phyloP scores from a whole-genome alignment of 345 rosid species.

The Gossypium ekmanianum region DNA sequence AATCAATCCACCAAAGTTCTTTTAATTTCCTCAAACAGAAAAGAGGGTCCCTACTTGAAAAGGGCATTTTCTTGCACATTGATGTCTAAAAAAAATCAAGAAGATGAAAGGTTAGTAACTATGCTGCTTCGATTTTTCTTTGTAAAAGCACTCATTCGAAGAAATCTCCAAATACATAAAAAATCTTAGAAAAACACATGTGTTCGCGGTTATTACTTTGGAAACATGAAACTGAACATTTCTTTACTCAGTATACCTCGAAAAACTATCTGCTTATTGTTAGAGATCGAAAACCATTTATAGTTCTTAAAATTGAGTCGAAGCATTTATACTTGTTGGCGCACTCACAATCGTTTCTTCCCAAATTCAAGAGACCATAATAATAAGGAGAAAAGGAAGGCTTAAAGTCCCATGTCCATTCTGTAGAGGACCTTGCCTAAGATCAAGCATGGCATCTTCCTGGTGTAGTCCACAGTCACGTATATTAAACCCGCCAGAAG shows the following conservation, averaged over 20 bases:
- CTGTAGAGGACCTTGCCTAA: neutral
- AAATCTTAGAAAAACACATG: too few relatives aligned
- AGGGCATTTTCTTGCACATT: neutral
- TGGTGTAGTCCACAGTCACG: neutral
- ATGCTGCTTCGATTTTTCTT: neutral
- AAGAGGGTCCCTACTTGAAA: neutral
- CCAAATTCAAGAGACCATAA: too few relatives aligned
- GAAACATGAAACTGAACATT: too few relatives aligned
- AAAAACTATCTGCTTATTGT: neutral
- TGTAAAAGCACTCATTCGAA: neutral
- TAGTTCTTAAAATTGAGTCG: neutral
- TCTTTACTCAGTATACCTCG: neutral
- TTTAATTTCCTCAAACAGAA: neutral
- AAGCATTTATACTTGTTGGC: neutral
- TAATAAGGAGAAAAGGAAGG: too few relatives aligned
- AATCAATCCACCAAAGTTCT: constrained; percentile 13
- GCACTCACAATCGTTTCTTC: too few relatives aligned
- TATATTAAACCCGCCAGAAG: neutral
- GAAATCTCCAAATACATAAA: neutral
- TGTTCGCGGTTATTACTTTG: too few relatives aligned
- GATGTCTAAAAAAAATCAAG: neutral
- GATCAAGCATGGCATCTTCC: neutral
- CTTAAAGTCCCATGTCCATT: neutral
- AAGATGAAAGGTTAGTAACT: neutral
- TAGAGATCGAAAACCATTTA: neutral